Base-by-base conservation (phyloP, 179 eudicot genomes). In the Camellia oleifera region DNA sequence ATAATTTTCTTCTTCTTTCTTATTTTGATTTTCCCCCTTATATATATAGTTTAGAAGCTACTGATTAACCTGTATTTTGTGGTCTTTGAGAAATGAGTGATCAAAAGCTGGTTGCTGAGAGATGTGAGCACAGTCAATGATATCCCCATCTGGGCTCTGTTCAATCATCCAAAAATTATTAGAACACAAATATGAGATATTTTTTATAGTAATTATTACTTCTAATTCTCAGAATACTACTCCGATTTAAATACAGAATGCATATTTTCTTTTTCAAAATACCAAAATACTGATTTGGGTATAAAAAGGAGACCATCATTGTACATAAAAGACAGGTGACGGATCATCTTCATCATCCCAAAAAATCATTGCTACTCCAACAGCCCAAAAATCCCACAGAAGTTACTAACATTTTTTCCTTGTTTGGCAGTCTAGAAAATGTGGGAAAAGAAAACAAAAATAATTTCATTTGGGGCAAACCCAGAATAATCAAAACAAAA, bases 131-230 rank as follows among this genome's bases (percentile, higher is more conserved):
- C 98, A 95, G 77, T 95, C 98, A 71, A 95, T 95, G 20, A 81
- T 66, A 83, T 95, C 98, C 56, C 98, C 98, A 88, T 95, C 98
- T 87, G 97, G 92, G 82, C 98, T 93, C 98, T 95, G 97, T 82
- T 78, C 80, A 81, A 69, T 69, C 44, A 54, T 63, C 46, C 52
- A 69, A 66, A 45, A 75, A 32, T 32, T 32, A 32, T 48, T 48
- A 10, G 52, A 48, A 44, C 18, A 15, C 26, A 5, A 68, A 68
- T 32, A 8, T 15, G 18, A 23, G 13, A 32, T 7, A 46, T 48
- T 7, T 48, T 48, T 4, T 48, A 48, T 48, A 4, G 7, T 4
- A 48, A 48, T 48, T 48, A 48, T 48, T 48, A 4, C 7, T 48
- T 48, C 7, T 0, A 48, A 7, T 4, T 4, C 52, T 48, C 5